These are phyloP conservation scores for Cyclotella sp. DNA, from an alignment of 108 stramenopile species.

Conservation along the genomic window DNA sequence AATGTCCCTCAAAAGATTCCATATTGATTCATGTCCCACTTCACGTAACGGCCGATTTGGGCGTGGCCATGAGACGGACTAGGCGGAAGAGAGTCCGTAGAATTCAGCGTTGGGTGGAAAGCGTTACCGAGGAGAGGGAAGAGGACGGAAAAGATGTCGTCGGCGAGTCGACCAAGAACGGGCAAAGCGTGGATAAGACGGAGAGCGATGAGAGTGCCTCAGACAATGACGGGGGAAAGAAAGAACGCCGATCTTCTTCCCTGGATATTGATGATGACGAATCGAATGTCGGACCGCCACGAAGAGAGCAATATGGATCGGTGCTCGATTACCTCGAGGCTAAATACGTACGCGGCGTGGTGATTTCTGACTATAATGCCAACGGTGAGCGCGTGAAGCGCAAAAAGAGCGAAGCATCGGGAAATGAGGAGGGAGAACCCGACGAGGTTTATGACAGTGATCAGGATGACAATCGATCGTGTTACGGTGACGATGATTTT, in stretches of 20 bases:
- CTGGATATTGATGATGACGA: conserved; percentile 32
- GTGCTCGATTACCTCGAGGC: conserved; percentile 88
- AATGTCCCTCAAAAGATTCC: conserved; percentile 56
- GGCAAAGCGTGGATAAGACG: background rate
- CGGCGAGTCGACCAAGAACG: background rate
- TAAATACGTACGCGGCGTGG: conserved; percentile 85
- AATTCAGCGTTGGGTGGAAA: conserved; percentile 49
- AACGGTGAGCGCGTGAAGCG: conserved; percentile 21
- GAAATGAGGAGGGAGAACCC: background rate
- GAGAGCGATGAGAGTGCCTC: conserved; percentile 2
- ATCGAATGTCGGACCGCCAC: conserved; percentile 34
- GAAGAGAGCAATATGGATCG: conserved; percentile 64
- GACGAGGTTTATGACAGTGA: conserved; percentile 38
- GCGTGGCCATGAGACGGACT: conserved; percentile 72
- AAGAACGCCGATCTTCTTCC: conserved; percentile 22
- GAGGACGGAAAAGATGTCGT: background rate
- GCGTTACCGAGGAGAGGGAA: conserved; percentile 45
- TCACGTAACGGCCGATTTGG: conserved; percentile 77
- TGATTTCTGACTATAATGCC: conserved; percentile 66
- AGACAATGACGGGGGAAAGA: background rate
- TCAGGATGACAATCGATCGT: conserved; percentile 68
- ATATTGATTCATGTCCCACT: conserved; percentile 76
- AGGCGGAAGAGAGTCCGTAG: conserved; percentile 61
- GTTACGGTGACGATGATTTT: conserved; percentile 65
- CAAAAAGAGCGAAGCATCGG: conserved; percentile 16